Conservation (phyloP, 2,329 filamentous ascomycete genomes). For the Apiospora arundinis region DNA sequence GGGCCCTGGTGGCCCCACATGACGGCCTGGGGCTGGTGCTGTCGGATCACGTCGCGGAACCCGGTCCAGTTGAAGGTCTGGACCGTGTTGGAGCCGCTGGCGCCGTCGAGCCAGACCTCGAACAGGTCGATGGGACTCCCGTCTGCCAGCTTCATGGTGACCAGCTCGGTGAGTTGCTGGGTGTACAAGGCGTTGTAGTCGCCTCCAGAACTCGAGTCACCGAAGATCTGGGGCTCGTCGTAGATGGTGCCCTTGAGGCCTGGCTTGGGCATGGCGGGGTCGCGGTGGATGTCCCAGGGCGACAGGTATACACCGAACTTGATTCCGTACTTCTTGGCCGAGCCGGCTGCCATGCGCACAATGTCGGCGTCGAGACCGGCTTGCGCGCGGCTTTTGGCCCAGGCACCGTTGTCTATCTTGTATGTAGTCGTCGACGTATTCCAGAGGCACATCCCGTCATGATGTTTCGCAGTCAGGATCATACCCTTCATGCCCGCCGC, state of each 20-base stretch:
- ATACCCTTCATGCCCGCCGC: constrained; percentile 42
- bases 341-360: constrained; percentile 40
- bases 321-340: constrained; percentile 41
- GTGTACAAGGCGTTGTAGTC: constrained; percentile 43
- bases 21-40: constrained; percentile 35
- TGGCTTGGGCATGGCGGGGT: constrained; percentile 43
- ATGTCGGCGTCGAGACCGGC: constrained; percentile 38
- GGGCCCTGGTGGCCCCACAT: constrained; percentile 42
- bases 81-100: constrained; percentile 38
- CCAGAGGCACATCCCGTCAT: constrained; percentile 46
- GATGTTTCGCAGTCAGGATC: constrained; percentile 45
- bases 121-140: constrained; percentile 33
- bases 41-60: constrained; percentile 40
- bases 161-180: constrained; percentile 36
- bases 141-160: constrained; percentile 31
- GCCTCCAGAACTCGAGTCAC: constrained; percentile 34
- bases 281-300: constrained; percentile 46
- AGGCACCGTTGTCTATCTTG: constrained; percentile 39
- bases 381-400: constrained; percentile 38
- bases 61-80: constrained; percentile 40
- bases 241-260: constrained; percentile 38
- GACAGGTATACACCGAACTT: constrained; percentile 44
- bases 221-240: constrained; percentile 44
- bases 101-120: constrained; percentile 43
- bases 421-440: constrained; percentile 42